Evolutionary conservation across 352 stramenopile genomes (phyloP).

Genomic region (Elongisporangium anandrum): DNA sequence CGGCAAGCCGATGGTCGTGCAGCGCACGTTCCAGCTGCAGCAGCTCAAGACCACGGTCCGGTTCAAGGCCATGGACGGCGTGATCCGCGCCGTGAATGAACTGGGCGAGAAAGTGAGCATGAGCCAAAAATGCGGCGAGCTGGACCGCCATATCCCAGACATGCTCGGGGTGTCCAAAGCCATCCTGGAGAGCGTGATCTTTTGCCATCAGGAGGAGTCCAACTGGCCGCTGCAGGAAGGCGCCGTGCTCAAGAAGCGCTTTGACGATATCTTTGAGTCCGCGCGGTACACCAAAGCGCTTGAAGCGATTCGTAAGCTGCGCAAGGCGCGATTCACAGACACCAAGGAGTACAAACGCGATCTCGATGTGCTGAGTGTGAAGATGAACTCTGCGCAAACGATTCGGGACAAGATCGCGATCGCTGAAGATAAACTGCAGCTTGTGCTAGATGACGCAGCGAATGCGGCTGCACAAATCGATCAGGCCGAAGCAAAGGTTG

Average conservation of each 20-base stretch:
- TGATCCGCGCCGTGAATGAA: slow-evolving; percentile 88
- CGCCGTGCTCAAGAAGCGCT: slow-evolving; percentile 98
- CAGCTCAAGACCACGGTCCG: slow-evolving; percentile 88
- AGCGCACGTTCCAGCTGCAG: slow-evolving; percentile 93
- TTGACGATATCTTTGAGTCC: slow-evolving; percentile 99
- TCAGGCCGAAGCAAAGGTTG: slow-evolving; percentile 41
- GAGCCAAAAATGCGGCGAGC: slow-evolving; percentile 93
- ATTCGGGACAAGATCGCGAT: slow-evolving; percentile 53
- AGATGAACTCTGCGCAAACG: slow-evolving; percentile 58
- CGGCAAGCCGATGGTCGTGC: slow-evolving; percentile 88
- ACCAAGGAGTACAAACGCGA: slow-evolving; percentile 94
- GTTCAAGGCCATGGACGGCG: slow-evolving; percentile 97
- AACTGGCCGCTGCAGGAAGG: slow-evolving; percentile 97
- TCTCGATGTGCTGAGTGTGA: slow-evolving; percentile 87
- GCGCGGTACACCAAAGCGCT: slow-evolving; percentile 98
- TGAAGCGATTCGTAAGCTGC: slow-evolving; percentile 94
- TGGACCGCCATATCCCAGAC: slow-evolving; percentile 92
- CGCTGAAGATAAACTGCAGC: slow-evolving; percentile 37
- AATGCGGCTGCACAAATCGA: slow-evolving; percentile 31
- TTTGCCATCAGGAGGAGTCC: slow-evolving; percentile 98
- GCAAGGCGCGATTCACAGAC: slow-evolving; percentile 74
- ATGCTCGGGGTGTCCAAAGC: slow-evolving; percentile 96
- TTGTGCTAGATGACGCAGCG: slow-evolving; percentile 27
- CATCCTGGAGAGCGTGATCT: slow-evolving; percentile 99
- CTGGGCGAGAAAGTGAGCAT: slow-evolving; percentile 90